Conservation (phyloP, 495 filamentous ascomycete species). For the Penicillium waksmanii region DNA sequence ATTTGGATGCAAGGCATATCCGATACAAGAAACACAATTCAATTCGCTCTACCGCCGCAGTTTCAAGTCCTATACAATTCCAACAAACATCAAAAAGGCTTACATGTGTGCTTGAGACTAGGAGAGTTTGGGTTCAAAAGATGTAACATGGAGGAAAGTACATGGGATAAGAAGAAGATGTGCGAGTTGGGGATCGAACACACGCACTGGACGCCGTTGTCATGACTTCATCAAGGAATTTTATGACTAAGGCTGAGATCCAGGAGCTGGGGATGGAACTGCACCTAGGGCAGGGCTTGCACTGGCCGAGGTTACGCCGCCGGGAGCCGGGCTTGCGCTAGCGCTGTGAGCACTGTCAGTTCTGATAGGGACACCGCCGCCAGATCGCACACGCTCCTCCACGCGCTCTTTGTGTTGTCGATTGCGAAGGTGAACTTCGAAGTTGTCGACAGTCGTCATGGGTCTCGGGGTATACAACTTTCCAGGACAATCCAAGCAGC, state of each 20-base stretch:
- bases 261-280: slow-evolving; percentile 17
- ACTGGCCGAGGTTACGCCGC: slow-evolving; percentile 15
- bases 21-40: slow-evolving; percentile 13
- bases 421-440: slow-evolving; percentile 88
- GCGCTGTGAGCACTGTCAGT: slow-evolving; percentile 15
- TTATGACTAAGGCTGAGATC: slow-evolving; percentile 24
- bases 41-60: slow-evolving; percentile 26
- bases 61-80: slow-evolving; percentile 24
- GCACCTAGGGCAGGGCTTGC: slow-evolving; percentile 26
- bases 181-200: background rate
- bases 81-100: slow-evolving; percentile 15
- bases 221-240: slow-evolving; percentile 30
- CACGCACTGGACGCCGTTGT: slow-evolving; percentile 22
- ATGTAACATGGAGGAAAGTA: slow-evolving; percentile 14
- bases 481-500: slow-evolving; percentile 88
- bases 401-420: slow-evolving; percentile 75
- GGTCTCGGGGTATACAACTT: slow-evolving; percentile 92
- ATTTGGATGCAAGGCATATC: slow-evolving; percentile 7
- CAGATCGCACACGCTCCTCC: slow-evolving; percentile 51
- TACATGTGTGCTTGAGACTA: slow-evolving; percentile 9
- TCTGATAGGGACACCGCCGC: slow-evolving; percentile 11
- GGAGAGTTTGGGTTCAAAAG: slow-evolving; percentile 12
- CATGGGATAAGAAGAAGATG: background rate
- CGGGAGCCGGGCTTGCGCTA: slow-evolving; percentile 30
- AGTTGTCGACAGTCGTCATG: slow-evolving; percentile 81